Evolutionary conservation across 169 alveolate species (phyloP).

Genomic region (Cystoisospora suis): DNA sequence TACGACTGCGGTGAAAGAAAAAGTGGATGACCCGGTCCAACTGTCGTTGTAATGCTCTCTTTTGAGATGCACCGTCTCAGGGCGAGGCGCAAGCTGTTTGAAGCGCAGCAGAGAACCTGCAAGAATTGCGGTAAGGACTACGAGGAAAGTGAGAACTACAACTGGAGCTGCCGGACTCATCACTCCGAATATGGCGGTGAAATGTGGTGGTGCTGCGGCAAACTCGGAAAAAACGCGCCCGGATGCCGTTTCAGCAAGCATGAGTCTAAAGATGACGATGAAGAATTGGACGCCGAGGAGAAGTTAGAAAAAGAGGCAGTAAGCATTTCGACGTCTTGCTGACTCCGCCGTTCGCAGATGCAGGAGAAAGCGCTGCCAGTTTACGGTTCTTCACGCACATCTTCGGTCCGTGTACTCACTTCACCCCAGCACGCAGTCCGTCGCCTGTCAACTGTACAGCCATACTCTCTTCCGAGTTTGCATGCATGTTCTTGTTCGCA

Average conservation of each 20-base stretch:
- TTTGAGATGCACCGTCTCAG: not conserved
- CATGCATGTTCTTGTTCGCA: not conserved
- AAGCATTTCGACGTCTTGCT: not conserved
- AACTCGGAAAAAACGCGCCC: conserved; percentile 72
- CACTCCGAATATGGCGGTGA: conserved; percentile 74
- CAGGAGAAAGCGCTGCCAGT: too few species aligned
- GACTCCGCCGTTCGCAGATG: too few species aligned
- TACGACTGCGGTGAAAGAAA: too few species aligned
- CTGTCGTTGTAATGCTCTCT: too few species aligned
- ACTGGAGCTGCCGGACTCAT: conserved; percentile 84
- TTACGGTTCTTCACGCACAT: too few species aligned
- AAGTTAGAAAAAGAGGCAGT: conserved; percentile 34
- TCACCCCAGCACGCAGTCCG: too few species aligned
- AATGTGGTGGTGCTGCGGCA: conserved; percentile 87
- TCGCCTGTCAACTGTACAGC: too few species aligned
- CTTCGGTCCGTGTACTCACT: too few species aligned
- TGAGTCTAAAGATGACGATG: conserved; percentile 82
- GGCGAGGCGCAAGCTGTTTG: conserved; percentile 49
- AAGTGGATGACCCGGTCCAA: too few species aligned
- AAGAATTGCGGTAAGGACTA: conserved; percentile 66
- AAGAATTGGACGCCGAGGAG: conserved; percentile 69
- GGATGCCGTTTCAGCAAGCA: conserved; percentile 81
- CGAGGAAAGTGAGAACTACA: conserved; percentile 76
- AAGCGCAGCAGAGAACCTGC: conserved; percentile 56
- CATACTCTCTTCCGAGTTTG: too few species aligned